Evolutionary conservation across 164 flowering plant species (phyloP), one percentile per base, ranked within the genome.

Genomic region (Kingdonia uniflora): DNA sequence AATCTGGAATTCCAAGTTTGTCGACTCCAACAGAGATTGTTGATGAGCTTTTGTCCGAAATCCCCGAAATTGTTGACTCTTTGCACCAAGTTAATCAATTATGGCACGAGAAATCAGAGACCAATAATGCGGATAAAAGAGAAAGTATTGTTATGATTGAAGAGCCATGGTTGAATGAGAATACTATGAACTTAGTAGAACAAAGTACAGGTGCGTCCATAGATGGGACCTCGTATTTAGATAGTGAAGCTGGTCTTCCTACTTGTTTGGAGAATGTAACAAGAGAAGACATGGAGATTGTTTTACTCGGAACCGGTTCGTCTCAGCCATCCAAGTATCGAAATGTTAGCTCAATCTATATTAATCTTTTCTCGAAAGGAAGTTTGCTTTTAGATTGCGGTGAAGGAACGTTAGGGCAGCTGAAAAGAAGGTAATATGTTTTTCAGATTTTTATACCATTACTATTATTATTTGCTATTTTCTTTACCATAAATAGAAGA

Each of bases 271-370:
- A 89, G 64, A 68, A 79, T 64, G 71, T 89, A 56, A 64, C 80
- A 50, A 76, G 95, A 63, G 95, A 89, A 56, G 96, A 94, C 61
- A 63, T 87, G 77, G 99, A 94, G 71, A 77, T 94, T 58, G 91
- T 89, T 61, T 84, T 94, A 69, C 68, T 94, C 21, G 99, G 99
- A 10, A 94, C 99, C 23, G 99, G 99, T 50, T 94, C 99, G 24
- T 81, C 96, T 21, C 97, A 94, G 65, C 99, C 99, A 33, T 94
- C 99, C 20, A 94, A 94, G 56, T 94, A 94, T 49, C 80, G 99
- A 12, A 94, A 94, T 61, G 99, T 94, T 21, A 94, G 73, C 66
- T 72, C 97, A n/a, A 72, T 87, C 22, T 81, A 70, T 58, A 59
- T 94, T 51, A 83, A 94, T 73, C 91, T 94, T 51, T 94, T 94